Percentiles rank a stretch among this genome's conserved stretches.
These are phyloP conservation scores for Colletotrichum coccodes DNA, from an alignment of 2,329 filamentous ascomycete species.

Conservation along the genomic window DNA sequence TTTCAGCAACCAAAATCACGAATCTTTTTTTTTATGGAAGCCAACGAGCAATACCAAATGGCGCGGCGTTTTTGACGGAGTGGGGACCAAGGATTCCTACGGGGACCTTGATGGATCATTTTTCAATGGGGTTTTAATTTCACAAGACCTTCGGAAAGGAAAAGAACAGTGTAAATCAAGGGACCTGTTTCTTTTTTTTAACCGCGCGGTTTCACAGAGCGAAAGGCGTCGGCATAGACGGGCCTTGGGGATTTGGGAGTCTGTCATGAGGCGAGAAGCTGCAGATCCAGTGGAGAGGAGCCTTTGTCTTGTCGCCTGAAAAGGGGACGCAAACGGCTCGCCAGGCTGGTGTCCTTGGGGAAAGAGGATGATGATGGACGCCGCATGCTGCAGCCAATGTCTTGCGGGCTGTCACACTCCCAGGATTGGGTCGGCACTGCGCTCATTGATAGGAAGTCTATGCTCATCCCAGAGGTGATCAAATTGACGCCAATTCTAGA, in stretches of 20 bases:
- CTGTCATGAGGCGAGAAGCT: background rate
- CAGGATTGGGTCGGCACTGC: background rate
- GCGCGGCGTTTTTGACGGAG: constrained; percentile 8
- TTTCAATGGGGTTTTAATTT: background rate
- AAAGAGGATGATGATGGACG: background rate
- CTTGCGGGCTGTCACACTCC: constrained; percentile 1
- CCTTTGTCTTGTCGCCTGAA: background rate
- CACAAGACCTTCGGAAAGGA: background rate
- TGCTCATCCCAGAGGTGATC: too few relatives aligned
- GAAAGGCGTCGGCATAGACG: constrained; percentile 2
- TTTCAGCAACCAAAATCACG: background rate
- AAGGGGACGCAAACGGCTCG: background rate
- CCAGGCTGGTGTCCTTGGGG: background rate
- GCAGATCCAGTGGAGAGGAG: background rate
- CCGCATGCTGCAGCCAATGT: background rate
- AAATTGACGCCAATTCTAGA: background rate
- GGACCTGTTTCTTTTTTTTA: background rate
- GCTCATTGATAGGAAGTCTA: too few relatives aligned
- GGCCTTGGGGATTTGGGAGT: constrained; percentile 2
- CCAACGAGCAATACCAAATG: constrained; percentile 3
- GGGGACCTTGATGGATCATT: background rate
- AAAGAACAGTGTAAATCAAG: background rate
- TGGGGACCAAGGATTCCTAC: background rate
- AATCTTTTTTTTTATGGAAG: background rate
- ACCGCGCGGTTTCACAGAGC: background rate